Evolutionary conservation across 2,329 filamentous ascomycete genomes (phyloP).

Genomic region (Ceratocystis colombiana): DNA sequence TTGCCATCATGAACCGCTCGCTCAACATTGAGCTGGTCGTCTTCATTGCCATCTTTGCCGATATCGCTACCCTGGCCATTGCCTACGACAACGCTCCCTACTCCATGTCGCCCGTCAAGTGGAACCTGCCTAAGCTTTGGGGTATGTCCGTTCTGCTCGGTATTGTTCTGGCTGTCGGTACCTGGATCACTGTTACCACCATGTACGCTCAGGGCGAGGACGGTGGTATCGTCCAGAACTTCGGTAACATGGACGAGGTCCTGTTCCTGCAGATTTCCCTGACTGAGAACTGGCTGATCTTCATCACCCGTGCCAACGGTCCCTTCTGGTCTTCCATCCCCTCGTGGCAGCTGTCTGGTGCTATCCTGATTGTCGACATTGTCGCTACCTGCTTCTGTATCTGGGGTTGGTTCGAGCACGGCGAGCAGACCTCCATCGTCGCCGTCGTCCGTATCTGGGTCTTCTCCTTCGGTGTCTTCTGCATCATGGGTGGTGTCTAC

Average conservation of each 20-base stretch:
- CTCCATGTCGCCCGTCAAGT: conserved; percentile 79
- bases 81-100: conserved; percentile 88
- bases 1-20: conserved; percentile 72
- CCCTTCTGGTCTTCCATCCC: conserved; percentile 86
- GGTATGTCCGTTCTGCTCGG: conserved; percentile 81
- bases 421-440: conserved; percentile 62
- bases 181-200: conserved; percentile 81
- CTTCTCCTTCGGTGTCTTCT: conserved; percentile 84
- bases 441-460: conserved; percentile 83
- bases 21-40: conserved; percentile 81
- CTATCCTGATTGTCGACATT: conserved; percentile 72
- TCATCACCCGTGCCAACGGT: conserved; percentile 87
- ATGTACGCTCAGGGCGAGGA: conserved; percentile 57
- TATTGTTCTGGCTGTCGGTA: conserved; percentile 68
- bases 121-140: conserved; percentile 87
- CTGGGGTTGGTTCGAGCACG: conserved; percentile 67
- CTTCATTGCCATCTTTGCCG: conserved; percentile 90
- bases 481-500: conserved; percentile 61
- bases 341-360: conserved; percentile 71
- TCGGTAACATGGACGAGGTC: conserved; percentile 69
- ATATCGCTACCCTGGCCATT: conserved; percentile 84
- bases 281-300: conserved; percentile 93
- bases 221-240: conserved; percentile 83
- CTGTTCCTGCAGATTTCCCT: conserved; percentile 84
- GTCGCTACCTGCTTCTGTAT: conserved; percentile 76